Base-by-base conservation (phyloP, 2,329 filamentous ascomycete genomes). In the Sporothrix euskadiensis region DNA sequence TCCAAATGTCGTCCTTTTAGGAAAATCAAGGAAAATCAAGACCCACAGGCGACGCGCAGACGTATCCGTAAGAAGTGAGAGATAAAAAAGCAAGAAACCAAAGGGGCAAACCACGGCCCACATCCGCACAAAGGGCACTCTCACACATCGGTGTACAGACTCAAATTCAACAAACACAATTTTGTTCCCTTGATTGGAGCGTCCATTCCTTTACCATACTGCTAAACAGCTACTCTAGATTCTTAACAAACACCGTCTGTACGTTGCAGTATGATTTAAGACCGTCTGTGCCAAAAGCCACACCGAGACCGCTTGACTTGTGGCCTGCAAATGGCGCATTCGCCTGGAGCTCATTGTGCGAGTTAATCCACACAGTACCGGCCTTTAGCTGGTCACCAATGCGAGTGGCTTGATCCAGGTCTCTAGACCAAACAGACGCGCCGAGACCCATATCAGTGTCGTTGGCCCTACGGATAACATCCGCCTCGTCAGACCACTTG, bases 401-500 rank as follows among this genome's bases (percentile, higher is more conserved):
- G 26, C 57, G 57, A 10, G 30, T 61, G 2, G 57, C 57, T 30
- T 61, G 26, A 9, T 39, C 19, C 26, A 61, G 4, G 9, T 61
- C 57, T n/a, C 30, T 35, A 30, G 57, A 35, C 57, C 57, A 61
- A n/a, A 61, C 57, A 9, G 57, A 61, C 16, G 57, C 57, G 16
- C 57, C 57, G 10, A 61, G 57, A 14, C 57, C 57, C 30, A 30
- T 16, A 32, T 32, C 57, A 0, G 57, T 61, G 30, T 61, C 57
- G 9, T 61, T 61, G 57, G 19, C 57, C 57, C 57, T 32, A 12
- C 57, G 57, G 57, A 61, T 26, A 30, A 61, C 57, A 30, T 61
- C 57, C 7, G 57, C 57, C 57, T 61, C 57, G 57, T 61, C 57
- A 26, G 57, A 61, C 57, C 57, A 61, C 57, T 61, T 61, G 26